Conservation (phyloP, 306 rosid genomes). For the Pyrus betulifolia region DNA sequence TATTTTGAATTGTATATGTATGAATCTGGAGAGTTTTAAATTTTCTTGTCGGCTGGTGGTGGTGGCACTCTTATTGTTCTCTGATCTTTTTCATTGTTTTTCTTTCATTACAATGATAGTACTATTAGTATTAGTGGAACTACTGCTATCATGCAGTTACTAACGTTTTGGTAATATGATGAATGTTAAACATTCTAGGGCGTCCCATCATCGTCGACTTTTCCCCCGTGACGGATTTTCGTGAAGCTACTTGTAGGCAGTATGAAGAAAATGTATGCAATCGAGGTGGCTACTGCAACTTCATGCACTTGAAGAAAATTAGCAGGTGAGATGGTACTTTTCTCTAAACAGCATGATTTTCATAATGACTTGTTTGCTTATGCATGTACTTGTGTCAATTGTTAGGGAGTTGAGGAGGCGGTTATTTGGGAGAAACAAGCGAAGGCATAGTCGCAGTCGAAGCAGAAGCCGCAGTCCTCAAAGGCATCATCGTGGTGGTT, state of each 20-base stretch:
- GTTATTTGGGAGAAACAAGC: constrained; percentile 75
- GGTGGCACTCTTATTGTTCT: background rate
- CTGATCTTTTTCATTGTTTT: background rate
- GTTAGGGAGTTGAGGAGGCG: constrained; percentile 81
- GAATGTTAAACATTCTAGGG: constrained; percentile 33
- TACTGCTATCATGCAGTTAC: background rate
- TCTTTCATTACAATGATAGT: background rate
- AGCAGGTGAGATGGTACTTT: constrained; percentile 47
- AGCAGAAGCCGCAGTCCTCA: constrained; percentile 91
- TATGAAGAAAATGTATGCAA: constrained; percentile 97
- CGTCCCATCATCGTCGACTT: constrained; percentile 95
- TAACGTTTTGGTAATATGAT: constrained; percentile 12
- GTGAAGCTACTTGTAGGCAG: constrained; percentile 99
- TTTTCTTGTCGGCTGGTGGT: background rate
- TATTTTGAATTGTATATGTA: background rate
- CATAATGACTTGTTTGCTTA: background rate
- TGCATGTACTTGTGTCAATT: constrained; percentile 3
- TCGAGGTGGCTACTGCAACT: constrained; percentile 98
- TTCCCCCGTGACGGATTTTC: constrained; percentile 97
- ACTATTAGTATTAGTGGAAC: background rate
- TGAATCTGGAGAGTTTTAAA: background rate
- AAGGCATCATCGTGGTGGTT: constrained; percentile 40
- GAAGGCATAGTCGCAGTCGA: constrained; percentile 56
- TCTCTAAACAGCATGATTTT: background rate
- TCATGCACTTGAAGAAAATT: constrained; percentile 95